Percentiles rank a stretch among this genome's conserved stretches.
These are phyloP conservation scores for Beta macrorhiza DNA, from an alignment of 179 eudicot species.

Conservation along the genomic window DNA sequence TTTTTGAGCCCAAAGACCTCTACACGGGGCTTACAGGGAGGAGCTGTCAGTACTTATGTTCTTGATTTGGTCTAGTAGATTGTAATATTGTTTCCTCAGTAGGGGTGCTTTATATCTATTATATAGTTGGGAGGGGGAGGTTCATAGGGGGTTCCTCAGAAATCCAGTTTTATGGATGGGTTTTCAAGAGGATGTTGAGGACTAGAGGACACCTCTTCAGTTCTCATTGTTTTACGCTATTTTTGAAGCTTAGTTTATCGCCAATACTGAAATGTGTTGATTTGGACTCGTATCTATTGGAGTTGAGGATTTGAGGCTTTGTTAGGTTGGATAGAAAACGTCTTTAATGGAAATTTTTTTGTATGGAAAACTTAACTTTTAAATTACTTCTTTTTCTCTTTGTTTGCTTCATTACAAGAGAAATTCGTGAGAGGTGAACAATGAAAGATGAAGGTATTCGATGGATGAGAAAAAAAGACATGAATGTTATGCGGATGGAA, in stretches of 20 bases:
- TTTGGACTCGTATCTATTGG: too few relatives aligned
- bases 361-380: too few relatives aligned
- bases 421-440: too few relatives aligned
- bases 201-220: background rate
- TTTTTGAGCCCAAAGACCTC: constrained; percentile 16
- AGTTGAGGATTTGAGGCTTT: too few relatives aligned
- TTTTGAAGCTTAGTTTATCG: background rate
- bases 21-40: constrained; percentile 1
- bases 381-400: too few relatives aligned
- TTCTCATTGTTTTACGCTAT: background rate
- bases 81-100: constrained; percentile 25
- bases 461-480: too few relatives aligned
- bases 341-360: too few relatives aligned
- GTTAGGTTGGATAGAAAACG: too few relatives aligned
- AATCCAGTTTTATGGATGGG: constrained; percentile 33
- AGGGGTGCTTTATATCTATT: constrained; percentile 11
- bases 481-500: too few relatives aligned
- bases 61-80: constrained; percentile 21
- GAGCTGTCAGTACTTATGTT: constrained; percentile 16
- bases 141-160: constrained; percentile 9
- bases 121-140: background rate
- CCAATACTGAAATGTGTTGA: background rate
- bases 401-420: too few relatives aligned
- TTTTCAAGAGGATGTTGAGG: constrained; percentile 23
- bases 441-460: too few relatives aligned